Conservation (phyloP, 2,329 filamentous ascomycete genomes). For the Verticillium longisporum region DNA sequence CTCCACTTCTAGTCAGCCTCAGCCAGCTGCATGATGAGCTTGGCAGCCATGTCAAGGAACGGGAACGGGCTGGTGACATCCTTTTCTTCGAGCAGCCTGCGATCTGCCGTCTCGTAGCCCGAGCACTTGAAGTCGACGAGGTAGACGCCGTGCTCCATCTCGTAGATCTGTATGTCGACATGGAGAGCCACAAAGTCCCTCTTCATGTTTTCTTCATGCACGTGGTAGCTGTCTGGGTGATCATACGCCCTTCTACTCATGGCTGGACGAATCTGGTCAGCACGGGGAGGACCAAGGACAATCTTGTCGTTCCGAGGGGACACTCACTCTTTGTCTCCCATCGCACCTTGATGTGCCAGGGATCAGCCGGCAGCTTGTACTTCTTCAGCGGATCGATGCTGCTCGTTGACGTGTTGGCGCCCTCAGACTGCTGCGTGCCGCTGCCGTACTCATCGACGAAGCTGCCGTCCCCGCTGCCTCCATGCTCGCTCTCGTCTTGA, state of each 20-base stretch:
- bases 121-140: conserved; percentile 98
- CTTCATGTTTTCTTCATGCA: conserved; percentile 31
- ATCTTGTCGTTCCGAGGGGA: conserved; percentile 13
- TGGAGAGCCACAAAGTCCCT: conserved; percentile 80
- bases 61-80: conserved; percentile 93
- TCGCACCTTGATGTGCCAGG: conserved; percentile 89
- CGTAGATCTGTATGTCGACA: conserved; percentile 92
- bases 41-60: conserved; percentile 88
- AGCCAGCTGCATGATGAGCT: conserved; percentile 87
- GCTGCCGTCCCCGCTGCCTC: conserved; percentile 32
- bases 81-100: conserved; percentile 79
- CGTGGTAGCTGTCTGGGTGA: conserved; percentile 28
- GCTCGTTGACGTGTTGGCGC: conserved; percentile 26
- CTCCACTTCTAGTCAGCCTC: conserved; percentile 54
- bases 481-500: conserved; percentile 32
- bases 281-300: conserved; percentile 28
- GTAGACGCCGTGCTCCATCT: conserved; percentile 86
- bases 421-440: conserved; percentile 19
- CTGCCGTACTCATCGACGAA: conserved; percentile 31
- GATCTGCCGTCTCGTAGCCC: conserved; percentile 78
- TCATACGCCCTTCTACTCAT: conserved; percentile 11
- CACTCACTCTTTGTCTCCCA: conserved; percentile 76
- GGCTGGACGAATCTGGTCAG: conserved; percentile 14
- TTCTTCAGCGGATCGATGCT: conserved; percentile 49
- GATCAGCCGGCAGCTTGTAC: conserved; percentile 85